phyloP scores from a whole-genome alignment of 768 basidiomycete genomes.

The Amanita brunnescens region DNA sequence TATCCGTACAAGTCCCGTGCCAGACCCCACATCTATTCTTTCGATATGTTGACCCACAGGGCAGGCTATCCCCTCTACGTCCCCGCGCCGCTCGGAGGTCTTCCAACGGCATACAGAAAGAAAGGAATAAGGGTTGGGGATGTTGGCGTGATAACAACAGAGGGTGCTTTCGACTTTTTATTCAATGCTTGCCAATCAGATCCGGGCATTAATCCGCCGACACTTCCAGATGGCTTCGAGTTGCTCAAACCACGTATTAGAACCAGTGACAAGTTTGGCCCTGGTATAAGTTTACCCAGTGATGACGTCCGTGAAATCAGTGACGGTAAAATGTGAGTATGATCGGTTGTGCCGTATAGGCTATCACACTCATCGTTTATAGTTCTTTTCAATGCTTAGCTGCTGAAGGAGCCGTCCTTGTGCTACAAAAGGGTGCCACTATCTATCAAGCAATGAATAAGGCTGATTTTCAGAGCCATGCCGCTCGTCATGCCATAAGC shows the following conservation, averaged over 20 bases:
- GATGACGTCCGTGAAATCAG: not conserved
- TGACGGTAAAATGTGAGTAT: not conserved
- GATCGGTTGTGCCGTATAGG: not conserved
- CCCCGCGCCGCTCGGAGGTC: not conserved
- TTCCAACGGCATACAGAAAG: not conserved
- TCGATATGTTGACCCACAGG: not conserved
- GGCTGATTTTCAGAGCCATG: not conserved
- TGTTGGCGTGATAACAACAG: not conserved
- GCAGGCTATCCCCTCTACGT: not conserved
- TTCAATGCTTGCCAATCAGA: not conserved
- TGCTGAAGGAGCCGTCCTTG: not conserved
- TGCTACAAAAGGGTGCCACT: not conserved
- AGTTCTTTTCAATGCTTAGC: not conserved
- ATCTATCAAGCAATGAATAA: not conserved
- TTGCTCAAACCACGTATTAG: not conserved
- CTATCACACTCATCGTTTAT: not conserved
- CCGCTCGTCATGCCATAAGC: not conserved
- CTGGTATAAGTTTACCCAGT: not conserved
- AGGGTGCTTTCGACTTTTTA: slow-evolving; percentile 4
- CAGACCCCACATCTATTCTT: not conserved
- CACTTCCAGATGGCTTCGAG: not conserved
- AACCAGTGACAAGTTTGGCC: not conserved
- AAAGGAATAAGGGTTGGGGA: slow-evolving; percentile 1
- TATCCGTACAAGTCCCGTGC: too few relatives aligned
- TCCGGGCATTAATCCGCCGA: not conserved